A percentile compares a stretch with the other conserved stretches of the same genome.
Conservation (phyloP, 2,329 filamentous ascomycete species). For the Verticillium longisporum region DNA sequence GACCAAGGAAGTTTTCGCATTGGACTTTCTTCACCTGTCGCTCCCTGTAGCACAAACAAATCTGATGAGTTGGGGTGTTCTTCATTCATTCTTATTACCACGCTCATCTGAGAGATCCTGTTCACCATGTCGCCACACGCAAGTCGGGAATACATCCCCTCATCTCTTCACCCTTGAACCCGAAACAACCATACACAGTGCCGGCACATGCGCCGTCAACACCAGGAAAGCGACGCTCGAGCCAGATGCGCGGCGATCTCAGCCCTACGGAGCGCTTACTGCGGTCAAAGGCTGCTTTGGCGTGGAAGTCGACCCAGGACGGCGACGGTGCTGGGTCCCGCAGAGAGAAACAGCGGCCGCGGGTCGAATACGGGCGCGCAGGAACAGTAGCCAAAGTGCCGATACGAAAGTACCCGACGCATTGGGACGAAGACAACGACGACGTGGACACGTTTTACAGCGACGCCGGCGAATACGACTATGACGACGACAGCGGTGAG, state of each 20-base stretch:
- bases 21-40: not conserved
- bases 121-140: conserved; percentile 7
- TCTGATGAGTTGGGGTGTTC: not conserved
- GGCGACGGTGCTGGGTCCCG: not conserved
- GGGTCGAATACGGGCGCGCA: not conserved
- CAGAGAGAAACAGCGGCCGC: not conserved
- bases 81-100: not conserved
- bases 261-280: conserved; percentile 34
- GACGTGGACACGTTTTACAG: not conserved
- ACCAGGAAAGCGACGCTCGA: conserved; percentile 8
- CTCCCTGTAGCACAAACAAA: not conserved
- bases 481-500: conserved; percentile 1
- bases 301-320: conserved; percentile 23
- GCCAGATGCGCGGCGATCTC: conserved; percentile 14
- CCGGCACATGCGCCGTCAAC: conserved; percentile 10
- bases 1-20: not conserved
- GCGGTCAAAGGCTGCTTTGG: conserved; percentile 32
- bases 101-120: not conserved
- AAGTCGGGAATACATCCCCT: conserved; percentile 15
- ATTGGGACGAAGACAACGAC: conserved; percentile 12
- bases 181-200: conserved; percentile 3
- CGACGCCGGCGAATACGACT: conserved; percentile 9
- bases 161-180: conserved; percentile 22
- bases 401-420: conserved; percentile 7
- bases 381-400: not conserved